phyloP scores from a whole-genome alignment of 2,329 filamentous ascomycete species.

The Immersiporthe knoxdaviesiana region DNA sequence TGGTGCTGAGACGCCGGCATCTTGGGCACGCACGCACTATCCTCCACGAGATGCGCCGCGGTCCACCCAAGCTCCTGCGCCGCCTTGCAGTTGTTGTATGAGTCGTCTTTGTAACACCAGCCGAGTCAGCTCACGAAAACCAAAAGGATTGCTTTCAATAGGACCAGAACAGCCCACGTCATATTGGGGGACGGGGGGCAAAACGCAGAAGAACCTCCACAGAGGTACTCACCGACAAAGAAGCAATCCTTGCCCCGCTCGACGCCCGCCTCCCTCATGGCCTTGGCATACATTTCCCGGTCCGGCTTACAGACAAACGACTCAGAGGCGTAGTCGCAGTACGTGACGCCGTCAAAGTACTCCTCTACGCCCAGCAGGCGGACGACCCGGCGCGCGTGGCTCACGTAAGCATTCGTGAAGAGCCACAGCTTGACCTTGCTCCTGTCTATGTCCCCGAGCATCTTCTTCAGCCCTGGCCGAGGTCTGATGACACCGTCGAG shows the following conservation, averaged over 20 bases:
- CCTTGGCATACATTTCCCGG: conserved; percentile 81
- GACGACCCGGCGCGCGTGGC: conserved; percentile 81
- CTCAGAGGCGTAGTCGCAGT: conserved; percentile 79
- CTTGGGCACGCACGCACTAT: conserved; percentile 65
- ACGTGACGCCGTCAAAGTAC: conserved; percentile 92
- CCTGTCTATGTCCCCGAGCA: conserved; percentile 82
- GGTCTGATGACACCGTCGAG: conserved; percentile 83
- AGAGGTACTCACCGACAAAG: conserved; percentile 77
- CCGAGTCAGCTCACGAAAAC: background rate
- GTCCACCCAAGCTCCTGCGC: conserved; percentile 85
- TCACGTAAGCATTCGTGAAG: conserved; percentile 94
- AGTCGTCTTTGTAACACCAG: conserved; percentile 69
- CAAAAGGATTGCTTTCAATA: background rate
- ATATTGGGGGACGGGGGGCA: no score
- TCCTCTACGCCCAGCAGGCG: conserved; percentile 81
- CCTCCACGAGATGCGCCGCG: conserved; percentile 82
- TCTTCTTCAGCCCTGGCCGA: conserved; percentile 70
- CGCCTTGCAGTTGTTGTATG: conserved; percentile 76
- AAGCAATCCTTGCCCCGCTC: conserved; percentile 74
- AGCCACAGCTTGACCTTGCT: conserved; percentile 88
- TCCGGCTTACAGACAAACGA: conserved; percentile 87
- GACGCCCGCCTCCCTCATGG: conserved; percentile 81
- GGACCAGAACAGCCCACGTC: background rate
- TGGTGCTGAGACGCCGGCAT: conserved; percentile 72
- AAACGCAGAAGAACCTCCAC: background rate